Base-by-base conservation (phyloP, 768 basidiomycete genomes). In the Strobilomyces dryophilus region DNA sequence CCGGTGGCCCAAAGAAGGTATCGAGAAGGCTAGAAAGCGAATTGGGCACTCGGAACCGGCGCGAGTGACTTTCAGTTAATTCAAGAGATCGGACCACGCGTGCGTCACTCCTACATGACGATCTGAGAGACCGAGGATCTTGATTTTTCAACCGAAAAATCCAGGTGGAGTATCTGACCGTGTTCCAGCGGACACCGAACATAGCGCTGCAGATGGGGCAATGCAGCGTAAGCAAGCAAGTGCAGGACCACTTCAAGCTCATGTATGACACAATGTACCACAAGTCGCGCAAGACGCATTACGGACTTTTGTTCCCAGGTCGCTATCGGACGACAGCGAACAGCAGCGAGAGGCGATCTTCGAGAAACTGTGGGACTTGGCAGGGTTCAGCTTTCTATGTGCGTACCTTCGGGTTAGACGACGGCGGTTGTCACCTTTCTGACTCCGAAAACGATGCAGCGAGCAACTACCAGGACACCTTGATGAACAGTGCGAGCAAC, bases 141-240 rank as follows among this genome's bases (percentile, higher is more conserved):
- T 32, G 31, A 11, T 2, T 12, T 17, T 34, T 24, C 15, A 4
- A 15, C 4, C 21, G 27, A 4, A 14, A 12, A 60, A 7, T 34
- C n/a, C n/a, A 56, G 58, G 54, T 61, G 6, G 42, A 27, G 0
- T 49, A 61, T 27, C 14, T 56, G 37, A 61, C 54, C 20, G 51
- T 60, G 4, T 61, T 60, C 29, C 54, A 61, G 31, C 58, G 54
- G 8, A 60, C 59, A 0, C 54, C 59, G 7, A 60, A 61, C 27
- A 4, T 51, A n/a, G 48, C 59, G 8, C 3, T 60, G 3, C 59
- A 58, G 7, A 60, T 52, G 54, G 9, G 20, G 1, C 59, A 56
- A 39, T 47, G 46, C 12, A 9, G 15, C 5, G 1, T 60, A 2
- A 60, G 24, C 42, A 51, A 31, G 18, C 15, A 53, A 1, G 34